Base-by-base conservation (phyloP, 208 protist genomes). In the Kentomonas sorsogonicus region DNA sequence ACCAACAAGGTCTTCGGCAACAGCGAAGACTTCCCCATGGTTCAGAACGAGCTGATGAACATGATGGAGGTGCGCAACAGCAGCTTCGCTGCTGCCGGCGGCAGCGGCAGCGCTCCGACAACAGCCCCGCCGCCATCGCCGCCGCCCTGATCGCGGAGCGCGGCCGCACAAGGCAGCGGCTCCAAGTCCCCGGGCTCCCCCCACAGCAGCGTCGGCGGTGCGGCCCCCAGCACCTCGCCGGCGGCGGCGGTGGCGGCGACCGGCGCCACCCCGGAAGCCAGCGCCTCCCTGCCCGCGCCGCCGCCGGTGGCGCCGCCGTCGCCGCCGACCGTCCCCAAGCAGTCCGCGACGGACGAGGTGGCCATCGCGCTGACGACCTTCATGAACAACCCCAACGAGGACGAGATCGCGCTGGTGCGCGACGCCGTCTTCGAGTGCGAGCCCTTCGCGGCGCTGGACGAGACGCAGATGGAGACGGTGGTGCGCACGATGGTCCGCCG, bases 391-490 rank as follows among this genome's bases (percentile, higher is more conserved):
- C 46, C 70, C 18, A 46, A 60, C n/a, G 60, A 64, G 33, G 72
- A 74, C 29, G 86, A 93, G 57, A n/a, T 86, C 10, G 46, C 67
- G 26, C 33, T 39, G 6, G 50, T 89, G 43, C 68, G 81, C n/a
- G 66, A 89, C 34, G 64, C 66, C 18, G 46, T 87, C 33, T 25
- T 46, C 23, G 29, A 52, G 62, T 83, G 75, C 63, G 70, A 85
- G 23, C 64, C 64, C 40, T 94, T 94, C 51, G 64, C 62, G 43
- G 56, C 66, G 10, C 62, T 89, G 40, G 75, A 78, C 44, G 68
- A 78, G 43, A 83, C 67, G 5, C 84, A 91, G 62, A 40, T 82
- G 23, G 79, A 90, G 64, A 66, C 64, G 25, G 55, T 91, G 33
- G 50, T 85, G 45, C 79, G 71, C 25, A 59, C 57, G 16, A 86